Evolutionary conservation across 2,329 filamentous ascomycete species (phyloP), one percentile per base, ranked within the genome.

Genomic region (Bipolaris sorokiniana): DNA sequence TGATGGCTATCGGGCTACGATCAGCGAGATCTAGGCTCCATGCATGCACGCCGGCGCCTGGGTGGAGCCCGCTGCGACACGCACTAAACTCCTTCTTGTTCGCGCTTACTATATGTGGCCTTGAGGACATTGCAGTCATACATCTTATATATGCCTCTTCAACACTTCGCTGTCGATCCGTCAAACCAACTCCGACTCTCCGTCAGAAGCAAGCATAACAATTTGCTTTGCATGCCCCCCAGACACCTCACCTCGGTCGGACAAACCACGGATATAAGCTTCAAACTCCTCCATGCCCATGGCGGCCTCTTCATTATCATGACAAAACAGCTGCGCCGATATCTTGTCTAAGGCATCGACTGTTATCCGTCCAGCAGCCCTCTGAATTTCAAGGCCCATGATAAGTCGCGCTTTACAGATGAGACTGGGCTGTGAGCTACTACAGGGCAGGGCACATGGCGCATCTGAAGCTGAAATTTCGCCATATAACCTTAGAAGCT

Each of bases 11-110:
- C 36, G 54, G 58, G 44, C 48, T 59, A 47, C 41, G 49, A 60
- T 60, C 54, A 57, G 54, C 58, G 38, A 40, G 49, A 50, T 50
- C 57, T 52, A 52, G 51, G 48, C 42, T 47, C 33, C 37, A 42
- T 53, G 50, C 54, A 55, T 51, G 51, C 52, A 52, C 26, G 47
- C 41, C 50, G 33, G 53, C 51, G 48, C 48, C 48, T 56, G 48
- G 48, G 54, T 62, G 54, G 61, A 57, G 54, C 48, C 51, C 51
- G 48, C 56, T 44, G 45, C 23, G 28, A 58, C 36, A 20, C 13
- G 54, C 40, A 50, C 52, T 56, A 48, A 47, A 26, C 28, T 23
- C 44, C 10, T 47, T 20, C 44, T 22, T 31, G 28, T 47, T n/a
- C 31, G 20, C 20, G 13, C 31, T 47, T 33, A 23, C 16, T 33